A percentile compares a stretch with the other conserved stretches of the same genome.
Evolutionary conservation across 2,329 filamentous ascomycete genomes (phyloP).

Genomic region (Fusarium sp.): DNA sequence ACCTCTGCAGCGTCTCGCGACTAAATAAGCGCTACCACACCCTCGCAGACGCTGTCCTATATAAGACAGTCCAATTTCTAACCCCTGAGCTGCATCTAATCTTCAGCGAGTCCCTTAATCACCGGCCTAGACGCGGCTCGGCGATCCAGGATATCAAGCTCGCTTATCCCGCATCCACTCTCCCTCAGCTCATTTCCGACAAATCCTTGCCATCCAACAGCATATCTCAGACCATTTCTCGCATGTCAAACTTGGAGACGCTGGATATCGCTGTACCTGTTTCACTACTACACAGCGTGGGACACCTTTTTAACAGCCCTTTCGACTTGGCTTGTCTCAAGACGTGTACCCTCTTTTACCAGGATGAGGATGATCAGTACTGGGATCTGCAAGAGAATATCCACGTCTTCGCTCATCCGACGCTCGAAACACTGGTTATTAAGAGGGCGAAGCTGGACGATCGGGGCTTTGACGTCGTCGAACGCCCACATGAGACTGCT

Average conservation of each 20-base stretch:
- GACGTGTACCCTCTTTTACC: conserved; percentile 61
- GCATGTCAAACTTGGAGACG: conserved; percentile 63
- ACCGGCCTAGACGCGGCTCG: conserved; percentile 60
- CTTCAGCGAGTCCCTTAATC: conserved; percentile 61
- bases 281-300: conserved; percentile 58
- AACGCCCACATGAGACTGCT: conserved; percentile 60
- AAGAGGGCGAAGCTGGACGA: conserved; percentile 59
- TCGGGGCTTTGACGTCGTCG: conserved; percentile 60
- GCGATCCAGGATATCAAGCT: conserved; percentile 59
- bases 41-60: conserved; percentile 60
- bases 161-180: conserved; percentile 57
- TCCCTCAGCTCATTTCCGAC: conserved; percentile 56
- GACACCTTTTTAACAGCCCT: conserved; percentile 62
- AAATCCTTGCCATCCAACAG: conserved; percentile 54
- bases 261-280: conserved; percentile 60
- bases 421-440: conserved; percentile 59
- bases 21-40: conserved; percentile 57
- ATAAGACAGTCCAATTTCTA: conserved; percentile 60
- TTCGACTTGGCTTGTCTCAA: conserved; percentile 63
- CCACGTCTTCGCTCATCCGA: conserved; percentile 63
- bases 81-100: conserved; percentile 60
- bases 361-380: conserved; percentile 57
- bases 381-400: conserved; percentile 66
- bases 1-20: conserved; percentile 58
- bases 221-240: conserved; percentile 59